phyloP scores from a whole-genome alignment of 768 basidiomycete species.

The Boletus sensibilis region DNA sequence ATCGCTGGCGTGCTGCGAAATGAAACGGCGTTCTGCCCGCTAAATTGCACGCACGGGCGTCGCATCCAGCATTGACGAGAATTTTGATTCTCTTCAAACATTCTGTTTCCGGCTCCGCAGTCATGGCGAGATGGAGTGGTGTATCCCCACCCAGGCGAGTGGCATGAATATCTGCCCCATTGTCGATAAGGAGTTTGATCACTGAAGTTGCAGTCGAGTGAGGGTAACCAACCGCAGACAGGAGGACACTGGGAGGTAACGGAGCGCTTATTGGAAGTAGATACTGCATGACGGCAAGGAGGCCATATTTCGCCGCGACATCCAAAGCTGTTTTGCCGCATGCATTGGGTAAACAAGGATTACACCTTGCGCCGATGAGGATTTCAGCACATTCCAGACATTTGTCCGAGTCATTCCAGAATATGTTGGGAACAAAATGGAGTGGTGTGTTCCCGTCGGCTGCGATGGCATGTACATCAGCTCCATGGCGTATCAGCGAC shows the following conservation, averaged over 20 bases:
- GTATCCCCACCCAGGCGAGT: neutral
- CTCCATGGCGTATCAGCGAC: neutral
- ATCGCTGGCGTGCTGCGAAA: neutral
- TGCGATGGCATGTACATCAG: neutral
- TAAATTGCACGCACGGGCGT: neutral
- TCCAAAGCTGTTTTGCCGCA: neutral
- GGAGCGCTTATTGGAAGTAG: no score
- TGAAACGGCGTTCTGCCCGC: neutral
- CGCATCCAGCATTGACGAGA: neutral
- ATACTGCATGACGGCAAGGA: no score
- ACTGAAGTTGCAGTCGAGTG: neutral
- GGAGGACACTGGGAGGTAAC: no score
- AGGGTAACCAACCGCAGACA: no score
- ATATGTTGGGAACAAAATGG: neutral
- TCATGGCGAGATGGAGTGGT: neutral
- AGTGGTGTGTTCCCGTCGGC: neutral
- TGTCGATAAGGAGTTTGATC: neutral
- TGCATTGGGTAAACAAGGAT: neutral
- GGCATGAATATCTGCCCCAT: neutral
- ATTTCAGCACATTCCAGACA: neutral
- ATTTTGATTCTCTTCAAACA: neutral
- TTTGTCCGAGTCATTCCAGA: accelerated
- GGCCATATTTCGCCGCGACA: neutral
- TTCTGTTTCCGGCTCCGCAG: accelerated
- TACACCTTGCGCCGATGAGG: neutral